Evolutionary conservation across 2,329 filamentous ascomycete species (phyloP), one percentile per base, ranked within the genome.

Genomic region (Microthyrium microscopicum): DNA sequence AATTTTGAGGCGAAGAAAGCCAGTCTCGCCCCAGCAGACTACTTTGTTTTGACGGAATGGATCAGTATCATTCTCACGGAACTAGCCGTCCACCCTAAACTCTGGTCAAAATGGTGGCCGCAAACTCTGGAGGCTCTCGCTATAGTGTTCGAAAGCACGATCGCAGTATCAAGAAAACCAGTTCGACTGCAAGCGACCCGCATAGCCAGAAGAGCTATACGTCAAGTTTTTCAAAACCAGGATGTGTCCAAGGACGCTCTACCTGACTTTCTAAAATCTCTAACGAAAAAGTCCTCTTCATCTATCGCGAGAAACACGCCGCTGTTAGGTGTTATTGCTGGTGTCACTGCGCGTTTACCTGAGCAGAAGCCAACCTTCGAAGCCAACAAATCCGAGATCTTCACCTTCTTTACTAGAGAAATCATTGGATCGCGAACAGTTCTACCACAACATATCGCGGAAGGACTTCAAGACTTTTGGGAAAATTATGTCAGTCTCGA

Each of bases 41-140:
- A 84, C 4, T 92, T 94, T 51, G 82, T 92, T 31, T 62, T 98
- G 44, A 67, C 89, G 11, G 82, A 93, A 54, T 98, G 87, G 87
- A 83, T 75, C 53, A 79, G 77, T 38, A 54, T 87, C 37, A 58
- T 94, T 32, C 68, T 93, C 44, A 74, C 85, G 46, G 66, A 77
- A 37, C 62, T 84, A 18, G 69, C 69, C 20, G 65, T 66, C 30
- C 69, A 57, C 31, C 53, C 68, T 12, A 50, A 65, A 7, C 53
- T 69, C 27, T 84, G 74, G 76, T 67, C 70, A 32, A 62, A 62
- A 46, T 73, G 74, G 51, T 70, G 70, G 34, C 47, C 65, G 40
- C 73, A 82, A 21, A 57, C 89, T 26, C 57, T 91, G 19, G 54
- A 70, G 21, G 69, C 77, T 31, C 65, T 78, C 50, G 80, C 82